Conservation (phyloP, 2,329 filamentous ascomycete genomes). For the Calonectria pteridis region DNA sequence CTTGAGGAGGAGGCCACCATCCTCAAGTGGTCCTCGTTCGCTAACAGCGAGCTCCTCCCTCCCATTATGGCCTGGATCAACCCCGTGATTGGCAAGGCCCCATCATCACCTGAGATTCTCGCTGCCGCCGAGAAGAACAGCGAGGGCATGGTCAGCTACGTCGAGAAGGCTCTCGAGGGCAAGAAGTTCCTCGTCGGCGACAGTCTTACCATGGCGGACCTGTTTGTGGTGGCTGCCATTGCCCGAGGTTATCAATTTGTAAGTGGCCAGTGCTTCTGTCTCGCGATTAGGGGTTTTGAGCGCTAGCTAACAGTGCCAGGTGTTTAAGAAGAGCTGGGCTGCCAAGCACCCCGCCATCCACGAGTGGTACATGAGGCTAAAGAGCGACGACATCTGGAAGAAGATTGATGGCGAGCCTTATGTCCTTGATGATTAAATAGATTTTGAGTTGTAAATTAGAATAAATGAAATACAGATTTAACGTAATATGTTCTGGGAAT, state of each 20-base stretch:
- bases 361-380: slow-evolving; percentile 21
- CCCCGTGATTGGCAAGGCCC: slow-evolving; percentile 22
- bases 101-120: slow-evolving; percentile 22
- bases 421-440: slow-evolving; percentile 16
- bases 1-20: slow-evolving; percentile 25
- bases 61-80: slow-evolving; percentile 31
- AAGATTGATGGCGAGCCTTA: slow-evolving; percentile 29
- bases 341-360: slow-evolving; percentile 24
- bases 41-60: slow-evolving; percentile 23
- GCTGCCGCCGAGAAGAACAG: slow-evolving; percentile 21
- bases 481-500: background rate
- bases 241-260: slow-evolving; percentile 25
- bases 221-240: slow-evolving; percentile 25
- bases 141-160: slow-evolving; percentile 22
- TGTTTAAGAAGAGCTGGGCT: slow-evolving; percentile 26
- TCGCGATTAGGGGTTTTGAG: too few relatives aligned
- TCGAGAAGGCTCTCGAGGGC: slow-evolving; percentile 21
- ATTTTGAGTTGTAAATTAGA: background rate
- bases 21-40: slow-evolving; percentile 28
- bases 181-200: slow-evolving; percentile 22
- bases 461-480: background rate
- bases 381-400: slow-evolving; percentile 27
- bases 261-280: background rate
- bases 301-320: background rate
- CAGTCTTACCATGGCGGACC: slow-evolving; percentile 21